These are phyloP conservation scores for Penicillium parvum DNA, from an alignment of 495 filamentous ascomycete genomes.

Conservation along the genomic window DNA sequence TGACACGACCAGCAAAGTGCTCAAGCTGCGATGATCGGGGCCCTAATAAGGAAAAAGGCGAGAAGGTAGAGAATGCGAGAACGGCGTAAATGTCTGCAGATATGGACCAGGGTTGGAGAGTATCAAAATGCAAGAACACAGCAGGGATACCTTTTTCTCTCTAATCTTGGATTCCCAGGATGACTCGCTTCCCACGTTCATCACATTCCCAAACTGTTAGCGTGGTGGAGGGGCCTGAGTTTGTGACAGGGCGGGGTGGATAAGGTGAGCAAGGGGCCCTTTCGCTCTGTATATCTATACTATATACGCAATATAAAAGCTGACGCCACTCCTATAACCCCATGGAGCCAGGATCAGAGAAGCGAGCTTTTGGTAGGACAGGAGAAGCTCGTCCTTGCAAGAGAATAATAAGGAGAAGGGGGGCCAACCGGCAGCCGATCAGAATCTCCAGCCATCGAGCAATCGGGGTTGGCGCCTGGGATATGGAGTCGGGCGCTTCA, in stretches of 20 bases:
- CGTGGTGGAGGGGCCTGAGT: constrained; percentile 26
- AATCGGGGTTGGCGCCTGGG: constrained; percentile 32
- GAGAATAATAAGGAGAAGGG: not conserved
- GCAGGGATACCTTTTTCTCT: constrained; percentile 10
- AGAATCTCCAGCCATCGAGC: constrained; percentile 32
- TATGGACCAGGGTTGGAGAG: constrained; percentile 7
- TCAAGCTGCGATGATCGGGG: constrained; percentile 14
- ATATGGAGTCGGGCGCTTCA: constrained; percentile 28
- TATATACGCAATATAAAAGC: constrained; percentile 17
- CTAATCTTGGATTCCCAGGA: no score
- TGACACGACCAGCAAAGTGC: constrained; percentile 7
- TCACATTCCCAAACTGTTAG: constrained; percentile 23
- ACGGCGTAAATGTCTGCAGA: constrained; percentile 5
- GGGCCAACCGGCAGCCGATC: constrained; percentile 28
- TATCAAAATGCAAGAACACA: constrained; percentile 10
- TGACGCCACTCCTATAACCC: constrained; percentile 14
- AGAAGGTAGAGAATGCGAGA: constrained; percentile 13
- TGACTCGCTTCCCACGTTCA: constrained; percentile 22
- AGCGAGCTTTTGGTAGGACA: constrained; percentile 3
- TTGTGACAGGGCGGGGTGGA: constrained; percentile 23
- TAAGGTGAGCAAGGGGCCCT: constrained; percentile 4
- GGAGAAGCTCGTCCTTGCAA: not conserved
- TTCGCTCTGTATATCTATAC: constrained; percentile 13
- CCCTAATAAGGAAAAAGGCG: constrained; percentile 16
- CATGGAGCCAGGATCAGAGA: constrained; percentile 6